These are phyloP conservation scores for Kregervanrija fluxuum DNA, from an alignment of 805 yeast species.

Conservation along the genomic window DNA sequence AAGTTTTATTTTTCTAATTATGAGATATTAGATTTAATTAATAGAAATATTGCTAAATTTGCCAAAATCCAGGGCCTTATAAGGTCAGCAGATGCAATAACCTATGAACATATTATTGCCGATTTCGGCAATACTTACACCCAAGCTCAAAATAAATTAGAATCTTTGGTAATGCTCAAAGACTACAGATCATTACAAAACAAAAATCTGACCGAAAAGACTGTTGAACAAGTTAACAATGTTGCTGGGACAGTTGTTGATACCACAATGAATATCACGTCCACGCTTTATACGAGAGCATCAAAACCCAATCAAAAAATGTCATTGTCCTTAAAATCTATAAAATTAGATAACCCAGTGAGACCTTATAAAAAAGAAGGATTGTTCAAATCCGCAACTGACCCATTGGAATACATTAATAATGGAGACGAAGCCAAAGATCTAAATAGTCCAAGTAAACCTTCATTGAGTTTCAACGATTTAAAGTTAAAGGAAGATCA, in stretches of 20 bases:
- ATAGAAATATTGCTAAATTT: constrained; percentile 24
- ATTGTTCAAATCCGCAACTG: constrained; percentile 24
- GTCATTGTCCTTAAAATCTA: constrained; percentile 14
- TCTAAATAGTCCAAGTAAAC: neutral
- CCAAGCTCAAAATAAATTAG: constrained; percentile 32
- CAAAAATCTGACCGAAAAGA: constrained; percentile 29
- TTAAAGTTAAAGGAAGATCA: neutral
- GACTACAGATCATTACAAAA: constrained; percentile 31
- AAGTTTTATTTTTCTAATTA: constrained; percentile 32
- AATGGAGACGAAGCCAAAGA: neutral
- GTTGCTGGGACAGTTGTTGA: constrained; percentile 23
- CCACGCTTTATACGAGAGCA: constrained; percentile 26
- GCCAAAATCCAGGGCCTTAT: constrained; percentile 28
- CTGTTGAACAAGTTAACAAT: constrained; percentile 17
- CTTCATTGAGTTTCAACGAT: neutral
- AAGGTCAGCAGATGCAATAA: constrained; percentile 2
- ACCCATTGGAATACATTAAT: constrained; percentile 21
- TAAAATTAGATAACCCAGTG: constrained; percentile 30
- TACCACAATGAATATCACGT: constrained; percentile 23
- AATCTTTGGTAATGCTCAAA: constrained; percentile 30
- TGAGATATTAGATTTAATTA: constrained; percentile 28
- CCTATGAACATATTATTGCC: constrained; percentile 29
- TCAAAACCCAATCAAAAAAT: constrained; percentile 24
- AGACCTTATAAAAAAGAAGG: constrained; percentile 26
- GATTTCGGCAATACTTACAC: constrained; percentile 33